Percentiles rank a stretch among this genome's conserved stretches.
phyloP scores from a whole-genome alignment of 192 early-diverging fungal genomes.

The Backusella tuberculispora region DNA sequence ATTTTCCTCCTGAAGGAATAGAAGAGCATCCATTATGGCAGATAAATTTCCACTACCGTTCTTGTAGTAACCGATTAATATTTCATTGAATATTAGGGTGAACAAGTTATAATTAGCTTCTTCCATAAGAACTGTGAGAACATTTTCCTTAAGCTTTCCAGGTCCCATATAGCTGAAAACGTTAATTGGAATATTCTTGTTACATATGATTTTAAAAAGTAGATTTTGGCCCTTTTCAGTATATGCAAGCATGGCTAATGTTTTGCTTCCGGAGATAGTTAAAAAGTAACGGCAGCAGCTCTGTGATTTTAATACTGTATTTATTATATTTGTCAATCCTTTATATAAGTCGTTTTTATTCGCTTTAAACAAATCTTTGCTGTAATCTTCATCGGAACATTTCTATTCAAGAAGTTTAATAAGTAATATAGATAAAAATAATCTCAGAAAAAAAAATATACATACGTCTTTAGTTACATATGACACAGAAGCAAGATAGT shows the following conservation, averaged over 20 bases:
- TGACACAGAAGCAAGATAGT: neutral
- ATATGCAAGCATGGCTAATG: neutral
- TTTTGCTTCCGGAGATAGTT: slow-evolving; percentile 13
- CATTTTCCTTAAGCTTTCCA: neutral
- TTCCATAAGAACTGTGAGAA: neutral
- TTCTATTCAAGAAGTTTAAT: neutral
- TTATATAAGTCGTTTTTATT: neutral
- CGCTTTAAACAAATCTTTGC: neutral
- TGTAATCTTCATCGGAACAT: neutral
- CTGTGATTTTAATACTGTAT: neutral
- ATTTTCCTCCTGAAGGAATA: neutral
- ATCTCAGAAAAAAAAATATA: neutral
- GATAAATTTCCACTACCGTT: neutral
- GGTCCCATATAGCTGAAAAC: neutral
- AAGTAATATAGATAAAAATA: neutral
- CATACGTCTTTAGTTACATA: neutral
- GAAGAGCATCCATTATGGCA: neutral
- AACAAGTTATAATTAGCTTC: neutral
- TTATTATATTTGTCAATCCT: neutral
- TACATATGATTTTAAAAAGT: neutral
- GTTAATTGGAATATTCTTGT: neutral
- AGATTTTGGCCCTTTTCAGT: neutral
- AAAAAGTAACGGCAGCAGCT: neutral
- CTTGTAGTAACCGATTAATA: neutral
- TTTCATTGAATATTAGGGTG: neutral